These are phyloP conservation scores for Pyronema domesticum DNA, from an alignment of 495 filamentous ascomycete species.

Conservation along the genomic window DNA sequence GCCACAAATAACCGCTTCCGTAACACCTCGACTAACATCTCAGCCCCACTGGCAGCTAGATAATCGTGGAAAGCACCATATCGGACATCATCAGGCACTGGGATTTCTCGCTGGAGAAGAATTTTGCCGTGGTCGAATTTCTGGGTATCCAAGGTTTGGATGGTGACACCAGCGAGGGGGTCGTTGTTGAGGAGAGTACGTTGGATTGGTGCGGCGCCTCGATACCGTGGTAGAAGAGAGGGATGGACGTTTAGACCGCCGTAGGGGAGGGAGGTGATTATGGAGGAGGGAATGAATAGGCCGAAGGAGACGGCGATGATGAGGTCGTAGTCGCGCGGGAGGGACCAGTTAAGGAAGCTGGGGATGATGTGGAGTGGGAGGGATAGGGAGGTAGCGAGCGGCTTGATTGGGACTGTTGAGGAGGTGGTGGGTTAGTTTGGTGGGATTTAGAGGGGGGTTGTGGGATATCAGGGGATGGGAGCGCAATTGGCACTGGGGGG, in stretches of 20 bases:
- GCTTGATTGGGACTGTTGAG: conserved; percentile 52
- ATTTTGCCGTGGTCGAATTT: conserved; percentile 63
- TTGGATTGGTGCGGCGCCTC: conserved; percentile 51
- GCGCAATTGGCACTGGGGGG: neutral
- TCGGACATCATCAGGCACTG: conserved; percentile 16
- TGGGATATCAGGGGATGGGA: neutral
- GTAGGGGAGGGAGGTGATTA: conserved; percentile 51
- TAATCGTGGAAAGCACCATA: conserved; percentile 25
- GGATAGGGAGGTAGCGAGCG: conserved; percentile 39
- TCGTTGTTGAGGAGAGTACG: conserved; percentile 49
- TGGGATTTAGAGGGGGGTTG: no score
- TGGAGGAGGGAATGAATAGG: conserved; percentile 60
- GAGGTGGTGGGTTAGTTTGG: neutral
- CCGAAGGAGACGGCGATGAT: conserved; percentile 95
- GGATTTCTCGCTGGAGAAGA: conserved; percentile 38
- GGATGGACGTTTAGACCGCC: conserved; percentile 90
- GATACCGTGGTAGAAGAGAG: conserved; percentile 55
- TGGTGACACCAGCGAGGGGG: conserved; percentile 46
- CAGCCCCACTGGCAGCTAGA: conserved; percentile 36
- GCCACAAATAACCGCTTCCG: conserved; percentile 44
- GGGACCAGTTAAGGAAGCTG: neutral
- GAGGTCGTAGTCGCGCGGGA: conserved; percentile 42
- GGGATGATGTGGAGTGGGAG: conserved; percentile 52
- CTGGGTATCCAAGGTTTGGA: conserved; percentile 65
- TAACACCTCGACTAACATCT: conserved; percentile 45